Evolutionary conservation across 352 stramenopile species (phyloP).

Genomic region (Pythium apleroticum): DNA sequence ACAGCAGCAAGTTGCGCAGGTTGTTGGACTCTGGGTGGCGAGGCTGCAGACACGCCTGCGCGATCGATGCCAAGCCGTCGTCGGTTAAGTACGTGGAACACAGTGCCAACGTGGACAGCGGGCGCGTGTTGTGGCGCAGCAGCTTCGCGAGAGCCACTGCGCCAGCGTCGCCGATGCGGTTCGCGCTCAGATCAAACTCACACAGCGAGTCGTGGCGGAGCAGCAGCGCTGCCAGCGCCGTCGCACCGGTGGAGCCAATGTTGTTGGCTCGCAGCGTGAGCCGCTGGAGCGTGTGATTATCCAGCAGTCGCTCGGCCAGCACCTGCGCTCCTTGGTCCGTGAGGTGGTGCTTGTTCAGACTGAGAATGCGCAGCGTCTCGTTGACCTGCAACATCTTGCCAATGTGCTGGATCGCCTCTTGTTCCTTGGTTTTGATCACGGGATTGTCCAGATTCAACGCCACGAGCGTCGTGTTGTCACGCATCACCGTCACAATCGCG

Average conservation of each 20-base stretch:
- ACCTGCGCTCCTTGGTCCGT: slow-evolving; percentile 68
- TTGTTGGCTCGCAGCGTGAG: slow-evolving; percentile 63
- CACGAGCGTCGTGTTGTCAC: slow-evolving; percentile 37
- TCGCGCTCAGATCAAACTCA: slow-evolving; percentile 65
- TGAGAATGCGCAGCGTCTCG: slow-evolving; percentile 48
- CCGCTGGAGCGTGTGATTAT: slow-evolving; percentile 58
- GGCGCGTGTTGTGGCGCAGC: slow-evolving; percentile 39
- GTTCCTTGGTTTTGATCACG: slow-evolving; percentile 53
- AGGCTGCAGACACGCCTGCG: slow-evolving; percentile 37
- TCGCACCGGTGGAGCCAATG: slow-evolving; percentile 60
- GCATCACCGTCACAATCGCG: slow-evolving; percentile 54
- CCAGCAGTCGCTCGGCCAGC: slow-evolving; percentile 63
- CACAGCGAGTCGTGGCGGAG: slow-evolving; percentile 45
- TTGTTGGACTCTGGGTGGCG: slow-evolving; percentile 29
- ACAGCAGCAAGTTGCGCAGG: slow-evolving; percentile 54
- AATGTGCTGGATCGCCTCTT: slow-evolving; percentile 70
- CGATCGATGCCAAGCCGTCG: slow-evolving; percentile 41
- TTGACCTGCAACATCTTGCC: slow-evolving; percentile 82
- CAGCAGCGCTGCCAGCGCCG: slow-evolving; percentile 54
- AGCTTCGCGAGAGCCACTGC: slow-evolving; percentile 56
- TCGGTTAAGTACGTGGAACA: slow-evolving; percentile 67
- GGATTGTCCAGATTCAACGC: slow-evolving; percentile 66
- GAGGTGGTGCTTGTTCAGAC: slow-evolving; percentile 70
- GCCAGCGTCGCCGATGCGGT: slow-evolving; percentile 60
- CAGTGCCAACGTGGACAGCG: slow-evolving; percentile 45